These are phyloP conservation scores for Cyclostephanos tholiformis DNA, from an alignment of 108 stramenopile genomes.

Conservation along the genomic window DNA sequence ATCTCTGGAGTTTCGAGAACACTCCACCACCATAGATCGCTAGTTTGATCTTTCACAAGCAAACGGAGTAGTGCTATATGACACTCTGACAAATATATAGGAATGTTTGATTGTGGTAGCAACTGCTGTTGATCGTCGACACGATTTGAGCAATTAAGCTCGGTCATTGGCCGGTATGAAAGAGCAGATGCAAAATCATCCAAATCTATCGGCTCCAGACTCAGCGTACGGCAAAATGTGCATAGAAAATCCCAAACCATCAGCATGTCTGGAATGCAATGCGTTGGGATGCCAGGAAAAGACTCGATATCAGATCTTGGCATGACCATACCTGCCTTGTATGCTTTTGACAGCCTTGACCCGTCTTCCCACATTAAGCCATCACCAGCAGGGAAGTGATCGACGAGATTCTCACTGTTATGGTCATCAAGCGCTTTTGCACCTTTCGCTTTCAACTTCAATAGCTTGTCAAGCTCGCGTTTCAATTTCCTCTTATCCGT, in stretches of 20 bases:
- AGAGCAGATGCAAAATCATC: constrained; percentile 83
- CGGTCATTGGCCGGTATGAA: constrained; percentile 53
- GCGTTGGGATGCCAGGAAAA: constrained; percentile 70
- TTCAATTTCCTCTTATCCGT: constrained; percentile 74
- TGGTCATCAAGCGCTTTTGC: constrained; percentile 73
- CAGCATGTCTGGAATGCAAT: constrained; percentile 81
- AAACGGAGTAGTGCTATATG: constrained; percentile 79
- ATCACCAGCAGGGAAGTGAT: constrained; percentile 55
- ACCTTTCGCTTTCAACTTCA: constrained; percentile 62
- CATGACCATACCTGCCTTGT: constrained; percentile 31
- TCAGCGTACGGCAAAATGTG: constrained; percentile 73
- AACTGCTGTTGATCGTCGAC: constrained; percentile 30
- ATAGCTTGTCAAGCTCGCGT: constrained; percentile 72
- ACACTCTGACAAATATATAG: constrained; percentile 83
- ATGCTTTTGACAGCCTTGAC: constrained; percentile 33
- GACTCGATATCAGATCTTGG: constrained; percentile 60
- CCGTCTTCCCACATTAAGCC: constrained; percentile 31
- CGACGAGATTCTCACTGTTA: constrained; percentile 60
- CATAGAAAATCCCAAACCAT: constrained; percentile 89
- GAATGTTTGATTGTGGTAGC: constrained; percentile 33
- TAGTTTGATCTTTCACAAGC: constrained; percentile 64
- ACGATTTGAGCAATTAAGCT: constrained; percentile 30
- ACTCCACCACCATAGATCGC: constrained; percentile 92
- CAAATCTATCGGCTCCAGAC: constrained; percentile 68
- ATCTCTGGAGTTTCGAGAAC: constrained; percentile 80